phyloP scores from a whole-genome alignment of 1,284 basidiomycete genomes.

The Cutaneotrichosporon sp. region DNA sequence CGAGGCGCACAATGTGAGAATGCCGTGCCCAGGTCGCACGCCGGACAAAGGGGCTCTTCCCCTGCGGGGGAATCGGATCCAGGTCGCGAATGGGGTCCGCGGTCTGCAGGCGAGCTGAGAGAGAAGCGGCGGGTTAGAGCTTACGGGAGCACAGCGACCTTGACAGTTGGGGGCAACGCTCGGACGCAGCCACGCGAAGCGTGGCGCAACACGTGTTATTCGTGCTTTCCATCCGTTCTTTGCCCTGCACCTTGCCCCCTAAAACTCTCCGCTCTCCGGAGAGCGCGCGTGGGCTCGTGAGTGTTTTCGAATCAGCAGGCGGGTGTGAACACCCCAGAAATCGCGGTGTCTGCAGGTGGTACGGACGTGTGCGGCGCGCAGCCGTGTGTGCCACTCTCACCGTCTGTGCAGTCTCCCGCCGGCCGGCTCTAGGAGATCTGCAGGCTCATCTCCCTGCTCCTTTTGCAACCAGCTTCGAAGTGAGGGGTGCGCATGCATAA shows the following conservation, averaged over 20 bases:
- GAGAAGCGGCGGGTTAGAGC: too few species aligned
- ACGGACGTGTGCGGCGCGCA: neutral
- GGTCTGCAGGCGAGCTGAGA: neutral
- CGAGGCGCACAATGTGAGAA: too few species aligned
- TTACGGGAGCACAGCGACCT: too few species aligned
- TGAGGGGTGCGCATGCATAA: too few species aligned
- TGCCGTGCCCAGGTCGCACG: neutral
- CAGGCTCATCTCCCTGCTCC: too few species aligned
- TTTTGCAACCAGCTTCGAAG: too few species aligned
- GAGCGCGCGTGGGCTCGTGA: neutral
- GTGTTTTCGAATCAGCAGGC: neutral
- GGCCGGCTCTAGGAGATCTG: neutral
- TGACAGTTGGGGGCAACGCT: too few species aligned
- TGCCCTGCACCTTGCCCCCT: neutral
- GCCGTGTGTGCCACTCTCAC: neutral
- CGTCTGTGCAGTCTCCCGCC: neutral
- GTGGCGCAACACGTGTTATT: neutral
- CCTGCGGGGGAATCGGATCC: neutral
- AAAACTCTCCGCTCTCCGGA: neutral
- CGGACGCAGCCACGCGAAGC: neutral
- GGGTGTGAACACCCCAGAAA: neutral
- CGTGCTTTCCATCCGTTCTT: neutral
- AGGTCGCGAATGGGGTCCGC: neutral
- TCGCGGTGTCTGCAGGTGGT: neutral
- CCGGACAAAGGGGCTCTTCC: neutral